A percentile compares a stretch with the other conserved stretches of the same genome.
phyloP scores from a whole-genome alignment of 768 basidiomycete genomes.

The Boletus rubroflammeus region DNA sequence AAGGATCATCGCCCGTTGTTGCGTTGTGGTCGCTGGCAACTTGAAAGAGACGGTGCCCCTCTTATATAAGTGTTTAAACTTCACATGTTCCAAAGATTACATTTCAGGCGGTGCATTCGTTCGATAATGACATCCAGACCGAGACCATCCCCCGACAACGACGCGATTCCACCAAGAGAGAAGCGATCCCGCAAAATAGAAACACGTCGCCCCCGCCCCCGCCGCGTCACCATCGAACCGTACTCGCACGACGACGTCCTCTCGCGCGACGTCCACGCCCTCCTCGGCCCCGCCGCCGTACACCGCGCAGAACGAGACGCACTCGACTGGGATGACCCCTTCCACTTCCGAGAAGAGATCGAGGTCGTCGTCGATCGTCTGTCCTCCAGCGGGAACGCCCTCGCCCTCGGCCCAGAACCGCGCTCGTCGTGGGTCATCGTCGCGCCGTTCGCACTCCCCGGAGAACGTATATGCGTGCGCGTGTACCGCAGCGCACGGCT shows the following conservation, averaged over 20 bases:
- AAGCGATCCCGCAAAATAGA: slow-evolving; percentile 35
- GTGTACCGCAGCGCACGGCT: slow-evolving; percentile 69
- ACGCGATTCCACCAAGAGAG: slow-evolving; percentile 15
- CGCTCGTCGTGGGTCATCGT: slow-evolving; percentile 74
- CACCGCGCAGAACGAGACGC: slow-evolving; percentile 46
- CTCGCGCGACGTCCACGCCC: slow-evolving; percentile 61
- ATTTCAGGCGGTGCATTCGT: neutral
- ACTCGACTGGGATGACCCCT: slow-evolving; percentile 56
- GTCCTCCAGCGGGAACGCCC: slow-evolving; percentile 61
- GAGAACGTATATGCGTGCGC: slow-evolving; percentile 70
- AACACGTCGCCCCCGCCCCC: too few relatives aligned
- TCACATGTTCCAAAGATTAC: too few relatives aligned
- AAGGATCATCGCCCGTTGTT: slow-evolving; percentile 9
- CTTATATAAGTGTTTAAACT: too few relatives aligned
- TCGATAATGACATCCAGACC: slow-evolving; percentile 5
- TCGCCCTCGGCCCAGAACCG: slow-evolving; percentile 50
- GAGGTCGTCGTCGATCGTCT: slow-evolving; percentile 63
- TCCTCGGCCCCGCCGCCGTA: slow-evolving; percentile 62
- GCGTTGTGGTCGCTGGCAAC: neutral
- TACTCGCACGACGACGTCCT: slow-evolving; percentile 75
- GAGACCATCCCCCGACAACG: neutral
- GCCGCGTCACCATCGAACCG: slow-evolving; percentile 37
- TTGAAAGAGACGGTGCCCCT: neutral
- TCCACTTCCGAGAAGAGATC: slow-evolving; percentile 56
- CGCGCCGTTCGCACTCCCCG: slow-evolving; percentile 81